phyloP scores from a whole-genome alignment of 208 protist genomes.

The Acanthamoeba culbertsoni region DNA sequence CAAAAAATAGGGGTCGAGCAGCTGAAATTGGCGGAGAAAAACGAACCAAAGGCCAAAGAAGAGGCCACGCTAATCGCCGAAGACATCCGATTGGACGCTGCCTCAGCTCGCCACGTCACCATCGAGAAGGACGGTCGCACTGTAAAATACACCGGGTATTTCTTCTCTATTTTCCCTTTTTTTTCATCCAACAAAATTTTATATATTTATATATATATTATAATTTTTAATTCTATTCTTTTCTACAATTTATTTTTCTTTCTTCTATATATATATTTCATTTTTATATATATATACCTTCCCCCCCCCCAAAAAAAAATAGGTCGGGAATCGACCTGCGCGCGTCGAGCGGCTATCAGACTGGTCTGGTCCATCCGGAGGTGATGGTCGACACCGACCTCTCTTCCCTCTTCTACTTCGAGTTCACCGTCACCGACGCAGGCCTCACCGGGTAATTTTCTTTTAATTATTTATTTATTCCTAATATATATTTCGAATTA shows the following conservation, averaged over 20 bases:
- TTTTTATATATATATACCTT: too few species aligned
- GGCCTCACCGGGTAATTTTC: background rate
- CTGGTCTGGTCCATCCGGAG: background rate
- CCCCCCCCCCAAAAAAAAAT: too few species aligned
- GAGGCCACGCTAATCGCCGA: background rate
- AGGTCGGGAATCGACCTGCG: background rate
- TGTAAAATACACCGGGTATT: background rate
- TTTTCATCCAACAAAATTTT: too few species aligned
- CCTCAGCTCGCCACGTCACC: background rate
- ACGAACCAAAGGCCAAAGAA: background rate
- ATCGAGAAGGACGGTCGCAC: background rate
- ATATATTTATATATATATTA: too few species aligned
- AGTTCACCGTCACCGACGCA: conserved; percentile 2
- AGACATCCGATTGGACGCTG: background rate
- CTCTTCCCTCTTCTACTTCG: background rate
- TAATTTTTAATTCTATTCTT: too few species aligned
- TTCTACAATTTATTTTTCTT: too few species aligned
- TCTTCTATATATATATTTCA: too few species aligned
- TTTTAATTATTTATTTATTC: background rate
- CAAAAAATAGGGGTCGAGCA: background rate
- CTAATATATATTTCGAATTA: background rate
- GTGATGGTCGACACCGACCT: conserved; percentile 23
- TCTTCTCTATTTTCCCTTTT: too few species aligned
- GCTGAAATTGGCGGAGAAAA: background rate
- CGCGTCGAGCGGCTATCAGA: background rate